Evolutionary conservation across 768 basidiomycete genomes (phyloP), one percentile per base, ranked within the genome.

Genomic region (Chiua virens): DNA sequence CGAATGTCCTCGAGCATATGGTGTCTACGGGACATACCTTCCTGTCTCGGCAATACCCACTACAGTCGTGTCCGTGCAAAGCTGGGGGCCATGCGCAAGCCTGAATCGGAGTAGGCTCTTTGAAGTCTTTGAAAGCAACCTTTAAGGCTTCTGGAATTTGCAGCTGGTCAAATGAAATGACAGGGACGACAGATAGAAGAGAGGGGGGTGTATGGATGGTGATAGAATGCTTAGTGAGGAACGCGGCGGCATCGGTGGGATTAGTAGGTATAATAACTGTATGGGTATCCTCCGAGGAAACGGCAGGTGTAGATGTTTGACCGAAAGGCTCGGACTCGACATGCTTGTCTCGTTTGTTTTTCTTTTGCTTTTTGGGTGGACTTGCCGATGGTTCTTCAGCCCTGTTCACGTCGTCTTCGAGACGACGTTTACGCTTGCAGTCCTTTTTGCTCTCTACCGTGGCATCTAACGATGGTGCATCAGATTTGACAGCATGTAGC

Each of bases 11-110:
- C 40, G 42, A 48, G 51, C 28, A 34, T 37, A 46, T 25, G 35
- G 44, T 20, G 52, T 22, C 27, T 8, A 22, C 18, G 45, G n/a
- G 23, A 52, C 73, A 32, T 54, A 83, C 86, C 85, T 90, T 60
- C 96, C 96, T 3, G 96, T 98, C 75, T 98, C 95, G 8, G 96
- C 95, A 53, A 98, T 92, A 43, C 96, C 96, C 27, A 98, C 86
- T 0, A 96, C 90, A n/a, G 66, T 98, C 91, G n/a, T 75, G 75
- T 1, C 89, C 89, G 21, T 79, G 75, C 22, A 98, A 73, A 7
- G 90, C 84, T 30, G 89, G 84, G 3, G 95, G 92, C 95, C 95
- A 98, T 13, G 94, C 83, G 59, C 92, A 96, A 7, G 92, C 87
- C 66, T 99, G 97, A 47, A 99, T 93, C 0, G 97, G 95, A 0